These are phyloP conservation scores for Mytilinidion resinicola DNA, from an alignment of 495 filamentous ascomycete species.

Conservation along the genomic window DNA sequence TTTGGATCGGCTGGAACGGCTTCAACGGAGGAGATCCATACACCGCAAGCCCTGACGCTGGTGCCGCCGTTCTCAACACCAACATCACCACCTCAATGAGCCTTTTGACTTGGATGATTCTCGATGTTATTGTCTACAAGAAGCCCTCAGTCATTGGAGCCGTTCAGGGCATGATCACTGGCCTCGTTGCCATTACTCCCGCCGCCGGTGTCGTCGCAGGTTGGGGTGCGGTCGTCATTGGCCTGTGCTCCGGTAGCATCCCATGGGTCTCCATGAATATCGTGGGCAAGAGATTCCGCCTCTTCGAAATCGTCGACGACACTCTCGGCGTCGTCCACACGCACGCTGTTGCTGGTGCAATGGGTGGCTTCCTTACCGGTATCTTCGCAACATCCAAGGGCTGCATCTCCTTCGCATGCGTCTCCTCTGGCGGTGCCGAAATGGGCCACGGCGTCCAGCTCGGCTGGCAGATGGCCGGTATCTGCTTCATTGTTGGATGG, in stretches of 20 bases:
- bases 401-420: conserved; percentile 44
- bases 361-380: conserved; percentile 49
- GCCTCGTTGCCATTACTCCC: conserved; percentile 51
- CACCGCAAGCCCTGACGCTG: conserved; percentile 48
- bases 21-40: conserved; percentile 56
- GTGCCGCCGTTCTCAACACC: conserved; percentile 53
- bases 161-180: conserved; percentile 50
- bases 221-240: conserved; percentile 51
- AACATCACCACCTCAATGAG: conserved; percentile 50
- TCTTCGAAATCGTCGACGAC: conserved; percentile 47
- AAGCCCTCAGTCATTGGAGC: conserved; percentile 50
- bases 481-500: conserved; percentile 51
- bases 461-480: conserved; percentile 49
- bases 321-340: conserved; percentile 49
- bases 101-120: conserved; percentile 44
- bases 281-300: conserved; percentile 38
- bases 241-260: conserved; percentile 44
- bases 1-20: conserved; percentile 56
- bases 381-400: conserved; percentile 50
- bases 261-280: conserved; percentile 53
- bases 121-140: conserved; percentile 45
- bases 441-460: conserved; percentile 49
- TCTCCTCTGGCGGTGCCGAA: conserved; percentile 48
- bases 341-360: conserved; percentile 46
- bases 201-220: conserved; percentile 51